Conservation (phyloP, 495 filamentous ascomycete species). For the Penicillium diatomitis region DNA sequence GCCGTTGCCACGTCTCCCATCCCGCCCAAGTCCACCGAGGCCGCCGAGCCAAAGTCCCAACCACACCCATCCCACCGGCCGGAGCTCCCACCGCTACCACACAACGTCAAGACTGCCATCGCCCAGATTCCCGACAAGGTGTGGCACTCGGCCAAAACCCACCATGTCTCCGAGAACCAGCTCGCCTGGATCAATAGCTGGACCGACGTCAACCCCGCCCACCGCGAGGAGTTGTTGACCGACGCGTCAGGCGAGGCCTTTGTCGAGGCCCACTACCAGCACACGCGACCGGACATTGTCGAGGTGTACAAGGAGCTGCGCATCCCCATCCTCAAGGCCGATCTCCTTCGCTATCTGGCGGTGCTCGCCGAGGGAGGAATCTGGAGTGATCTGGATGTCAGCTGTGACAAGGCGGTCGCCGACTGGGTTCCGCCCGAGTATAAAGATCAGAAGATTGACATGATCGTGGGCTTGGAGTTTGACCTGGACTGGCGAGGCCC, state of each 20-base stretch:
- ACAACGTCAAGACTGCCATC: background rate
- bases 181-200: conserved; percentile 19
- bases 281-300: conserved; percentile 28
- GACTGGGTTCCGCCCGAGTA: conserved; percentile 46
- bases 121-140: conserved; percentile 14
- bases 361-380: conserved; percentile 49
- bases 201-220: conserved; percentile 15
- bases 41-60: too few species aligned
- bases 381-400: conserved; percentile 51
- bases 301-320: conserved; percentile 30
- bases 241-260: conserved; percentile 18
- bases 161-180: conserved; percentile 14
- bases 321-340: conserved; percentile 43
- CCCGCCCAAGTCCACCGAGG: too few species aligned
- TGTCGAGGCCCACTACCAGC: conserved; percentile 21
- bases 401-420: conserved; percentile 37
- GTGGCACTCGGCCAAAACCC: conserved; percentile 15
- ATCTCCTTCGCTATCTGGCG: conserved; percentile 50
- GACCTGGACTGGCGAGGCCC: conserved; percentile 26
- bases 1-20: too few species aligned
- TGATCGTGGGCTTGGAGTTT: conserved; percentile 38
- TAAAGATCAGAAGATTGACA: conserved; percentile 19
- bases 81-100: too few species aligned
- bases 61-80: too few species aligned
- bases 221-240: conserved; percentile 26